Evolutionary conservation across 345 rosid species (phyloP).

Genomic region (Murraya koenigii): DNA sequence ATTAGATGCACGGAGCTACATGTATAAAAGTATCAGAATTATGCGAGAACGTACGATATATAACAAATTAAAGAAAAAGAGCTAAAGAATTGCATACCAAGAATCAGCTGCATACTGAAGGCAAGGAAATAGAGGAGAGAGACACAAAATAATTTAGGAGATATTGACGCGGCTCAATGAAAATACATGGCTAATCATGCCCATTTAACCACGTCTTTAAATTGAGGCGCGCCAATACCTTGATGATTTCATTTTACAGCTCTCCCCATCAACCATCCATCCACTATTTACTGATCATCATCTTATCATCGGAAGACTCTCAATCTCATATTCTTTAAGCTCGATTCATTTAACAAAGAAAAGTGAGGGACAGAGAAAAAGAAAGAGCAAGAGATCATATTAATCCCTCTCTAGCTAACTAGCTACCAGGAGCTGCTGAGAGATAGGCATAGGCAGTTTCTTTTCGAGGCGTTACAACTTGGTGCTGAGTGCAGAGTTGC

Average conservation of each 20-base stretch:
- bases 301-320: background rate
- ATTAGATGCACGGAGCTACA: background rate
- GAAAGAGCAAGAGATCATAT: background rate
- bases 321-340: background rate
- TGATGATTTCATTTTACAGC: conserved; percentile 7
- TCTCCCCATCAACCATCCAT: conserved; percentile 2
- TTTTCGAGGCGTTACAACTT: background rate
- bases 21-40: background rate
- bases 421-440: background rate
- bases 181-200: conserved; percentile 21
- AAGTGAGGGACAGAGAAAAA: background rate
- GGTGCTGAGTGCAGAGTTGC: background rate
- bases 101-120: background rate
- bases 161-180: conserved; percentile 60
- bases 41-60: background rate
- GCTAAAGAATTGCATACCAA: conserved; percentile 8
- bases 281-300: no score
- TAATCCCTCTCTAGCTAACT: background rate
- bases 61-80: background rate
- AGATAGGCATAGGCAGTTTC: background rate
- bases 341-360: background rate
- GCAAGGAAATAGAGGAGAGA: background rate
- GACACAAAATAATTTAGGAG: conserved; percentile 18
- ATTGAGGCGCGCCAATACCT: conserved; percentile 52
- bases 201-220: conserved; percentile 32